A percentile compares a stretch with the other conserved stretches of the same genome.
Conservation (phyloP, 2,329 filamentous ascomycete species). For the Hymenotorrendiella dingleyae region DNA sequence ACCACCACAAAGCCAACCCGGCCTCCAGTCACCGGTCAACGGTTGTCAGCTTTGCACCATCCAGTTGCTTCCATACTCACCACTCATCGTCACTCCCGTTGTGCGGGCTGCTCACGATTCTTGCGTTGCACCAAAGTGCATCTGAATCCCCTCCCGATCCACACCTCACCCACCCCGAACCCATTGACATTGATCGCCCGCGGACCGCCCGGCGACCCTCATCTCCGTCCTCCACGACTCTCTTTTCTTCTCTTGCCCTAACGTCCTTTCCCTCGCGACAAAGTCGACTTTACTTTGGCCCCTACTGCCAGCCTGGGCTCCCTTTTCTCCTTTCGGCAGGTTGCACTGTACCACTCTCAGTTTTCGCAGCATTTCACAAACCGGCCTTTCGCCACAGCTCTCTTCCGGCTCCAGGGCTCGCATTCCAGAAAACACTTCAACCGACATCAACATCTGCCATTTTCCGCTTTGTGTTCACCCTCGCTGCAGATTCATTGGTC, state of each 20-base stretch:
- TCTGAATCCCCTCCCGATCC: neutral
- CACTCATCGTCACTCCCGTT: neutral
- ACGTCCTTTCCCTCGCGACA: neutral
- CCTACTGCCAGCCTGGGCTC: constrained; percentile 9
- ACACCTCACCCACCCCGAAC: neutral
- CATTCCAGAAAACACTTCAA: constrained; percentile 27
- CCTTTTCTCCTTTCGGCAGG: constrained; percentile 17
- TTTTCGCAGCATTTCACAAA: constrained; percentile 11
- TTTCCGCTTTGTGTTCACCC: constrained; percentile 20
- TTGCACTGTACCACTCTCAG: constrained; percentile 16
- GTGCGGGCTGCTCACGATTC: too few relatives aligned
- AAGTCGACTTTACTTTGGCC: neutral
- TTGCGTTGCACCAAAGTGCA: neutral
- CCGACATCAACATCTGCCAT: constrained; percentile 21
- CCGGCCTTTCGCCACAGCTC: constrained; percentile 13
- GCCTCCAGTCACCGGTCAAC: constrained; percentile 14
- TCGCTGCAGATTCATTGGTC: constrained; percentile 18
- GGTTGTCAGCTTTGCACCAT: constrained; percentile 14
- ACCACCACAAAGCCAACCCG: too few relatives aligned
- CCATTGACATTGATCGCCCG: neutral
- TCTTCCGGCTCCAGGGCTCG: constrained; percentile 18
- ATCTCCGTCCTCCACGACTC: neutral
- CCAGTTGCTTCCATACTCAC: constrained; percentile 1
- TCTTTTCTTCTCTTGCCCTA: neutral
- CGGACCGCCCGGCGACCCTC: too few relatives aligned